Percentiles rank a stretch among this genome's conserved stretches.
These are phyloP conservation scores for Aspergillus pseudoterreus DNA, from an alignment of 2,329 filamentous ascomycete genomes.

Conservation along the genomic window DNA sequence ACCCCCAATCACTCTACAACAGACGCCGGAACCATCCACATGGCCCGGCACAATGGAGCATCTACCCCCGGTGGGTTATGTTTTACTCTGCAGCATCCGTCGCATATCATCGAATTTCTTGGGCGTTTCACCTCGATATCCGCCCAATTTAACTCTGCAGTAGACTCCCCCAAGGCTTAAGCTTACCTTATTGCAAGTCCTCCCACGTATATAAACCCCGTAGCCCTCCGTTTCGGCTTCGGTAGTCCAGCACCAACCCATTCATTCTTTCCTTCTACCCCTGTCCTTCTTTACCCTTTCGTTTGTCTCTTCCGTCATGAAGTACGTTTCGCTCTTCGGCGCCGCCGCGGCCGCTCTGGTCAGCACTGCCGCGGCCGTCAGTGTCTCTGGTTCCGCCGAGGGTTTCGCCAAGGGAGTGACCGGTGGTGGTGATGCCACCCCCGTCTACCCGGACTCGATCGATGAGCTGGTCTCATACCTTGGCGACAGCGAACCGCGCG, in stretches of 20 bases:
- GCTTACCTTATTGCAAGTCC: neutral
- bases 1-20: neutral
- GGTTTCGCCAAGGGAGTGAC: conserved; percentile 55
- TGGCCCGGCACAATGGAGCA: neutral
- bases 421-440: conserved; percentile 54
- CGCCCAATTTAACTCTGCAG: neutral
- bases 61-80: neutral
- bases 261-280: neutral
- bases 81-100: conserved; percentile 4
- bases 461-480: conserved; percentile 59
- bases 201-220: neutral
- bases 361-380: conserved; percentile 14
- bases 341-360: conserved; percentile 14
- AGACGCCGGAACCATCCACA: neutral
- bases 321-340: conserved; percentile 12
- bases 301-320: conserved; percentile 16
- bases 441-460: conserved; percentile 53
- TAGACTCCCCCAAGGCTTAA: neutral
- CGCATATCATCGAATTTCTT: neutral
- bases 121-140: conserved; percentile 4
- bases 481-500: conserved; percentile 50
- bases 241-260: neutral
- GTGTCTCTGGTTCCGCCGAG: conserved; percentile 35
- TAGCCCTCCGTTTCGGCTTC: neutral
- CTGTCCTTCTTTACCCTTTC: conserved; percentile 4